Evolutionary conservation across 2,329 filamentous ascomycete genomes (phyloP).

Genomic region (Calonectria pseudoturangicola): DNA sequence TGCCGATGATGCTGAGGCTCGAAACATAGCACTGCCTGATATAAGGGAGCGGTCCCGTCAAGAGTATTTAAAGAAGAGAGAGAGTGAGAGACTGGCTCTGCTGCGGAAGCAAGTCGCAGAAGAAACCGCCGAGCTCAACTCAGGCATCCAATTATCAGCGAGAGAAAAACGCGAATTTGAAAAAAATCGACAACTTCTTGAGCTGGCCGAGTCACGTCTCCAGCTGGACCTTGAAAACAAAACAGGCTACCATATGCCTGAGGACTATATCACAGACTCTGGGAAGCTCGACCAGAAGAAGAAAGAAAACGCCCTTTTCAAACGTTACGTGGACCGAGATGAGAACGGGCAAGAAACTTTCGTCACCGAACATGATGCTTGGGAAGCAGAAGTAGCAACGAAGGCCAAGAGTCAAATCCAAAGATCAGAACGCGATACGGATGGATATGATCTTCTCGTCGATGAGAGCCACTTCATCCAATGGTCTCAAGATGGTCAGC

Average conservation of each 20-base stretch:
- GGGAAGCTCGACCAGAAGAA: constrained; percentile 90
- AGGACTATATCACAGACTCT: constrained; percentile 96
- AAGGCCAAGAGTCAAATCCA: constrained; percentile 92
- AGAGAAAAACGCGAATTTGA: constrained; percentile 91
- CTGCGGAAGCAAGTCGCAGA: constrained; percentile 92
- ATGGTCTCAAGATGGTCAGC: constrained; percentile 84
- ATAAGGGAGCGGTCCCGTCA: constrained; percentile 90
- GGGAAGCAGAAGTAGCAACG: constrained; percentile 91
- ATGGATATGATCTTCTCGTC: constrained; percentile 94
- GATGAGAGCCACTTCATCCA: constrained; percentile 92
- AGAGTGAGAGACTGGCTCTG: constrained; percentile 89
- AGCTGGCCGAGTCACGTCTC: constrained; percentile 85
- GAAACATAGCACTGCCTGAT: constrained; percentile 84
- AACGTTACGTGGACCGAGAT: constrained; percentile 90
- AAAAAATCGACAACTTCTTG: constrained; percentile 88
- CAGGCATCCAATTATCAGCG: constrained; percentile 83
- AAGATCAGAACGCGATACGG: constrained; percentile 82
- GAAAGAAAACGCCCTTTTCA: constrained; percentile 93
- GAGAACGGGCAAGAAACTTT: constrained; percentile 92
- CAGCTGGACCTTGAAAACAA: constrained; percentile 89
- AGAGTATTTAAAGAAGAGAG: constrained; percentile 94
- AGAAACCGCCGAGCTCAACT: constrained; percentile 86
- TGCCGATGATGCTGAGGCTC: constrained; percentile 75
- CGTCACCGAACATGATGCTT: constrained; percentile 95
- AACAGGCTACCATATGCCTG: constrained; percentile 94